Percentiles rank a stretch among this genome's conserved stretches.
phyloP scores from a whole-genome alignment of 2,329 filamentous ascomycete species.

The Didymella lethalis region DNA sequence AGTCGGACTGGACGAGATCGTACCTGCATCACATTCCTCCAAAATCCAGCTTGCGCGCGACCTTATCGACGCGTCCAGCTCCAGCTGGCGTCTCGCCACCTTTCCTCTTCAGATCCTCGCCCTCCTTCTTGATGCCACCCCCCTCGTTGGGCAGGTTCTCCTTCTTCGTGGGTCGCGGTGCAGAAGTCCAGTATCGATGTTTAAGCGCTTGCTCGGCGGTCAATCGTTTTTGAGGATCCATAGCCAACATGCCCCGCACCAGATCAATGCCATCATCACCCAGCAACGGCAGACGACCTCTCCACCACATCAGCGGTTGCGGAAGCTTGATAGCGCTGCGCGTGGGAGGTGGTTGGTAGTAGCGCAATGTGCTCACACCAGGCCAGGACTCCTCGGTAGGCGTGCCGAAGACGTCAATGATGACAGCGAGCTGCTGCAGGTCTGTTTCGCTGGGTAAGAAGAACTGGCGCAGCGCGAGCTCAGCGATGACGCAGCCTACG shows the following conservation, averaged over 20 bases:
- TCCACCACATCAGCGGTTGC: slow-evolving; percentile 76
- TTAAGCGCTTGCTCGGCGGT: slow-evolving; percentile 78
- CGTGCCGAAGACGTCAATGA: slow-evolving; percentile 85
- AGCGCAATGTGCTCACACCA: slow-evolving; percentile 80
- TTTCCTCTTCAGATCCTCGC: slow-evolving; percentile 79
- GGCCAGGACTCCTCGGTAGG: slow-evolving; percentile 97
- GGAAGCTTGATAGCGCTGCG: slow-evolving; percentile 58
- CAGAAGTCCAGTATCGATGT: slow-evolving; percentile 85
- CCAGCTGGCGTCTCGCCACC: slow-evolving; percentile 70
- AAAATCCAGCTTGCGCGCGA: slow-evolving; percentile 74
- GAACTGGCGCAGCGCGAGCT: slow-evolving; percentile 82
- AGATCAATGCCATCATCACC: slow-evolving; percentile 86
- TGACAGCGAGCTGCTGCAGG: slow-evolving; percentile 83
- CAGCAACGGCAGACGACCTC: slow-evolving; percentile 78
- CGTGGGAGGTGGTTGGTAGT: slow-evolving; percentile 74
- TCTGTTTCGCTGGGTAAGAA: slow-evolving; percentile 87
- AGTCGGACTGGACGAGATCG: too few species aligned
- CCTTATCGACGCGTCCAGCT: slow-evolving; percentile 71
- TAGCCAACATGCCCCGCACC: slow-evolving; percentile 80
- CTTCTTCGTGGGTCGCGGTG: slow-evolving; percentile 83
- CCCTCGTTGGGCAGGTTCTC: slow-evolving; percentile 82
- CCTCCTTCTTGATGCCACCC: slow-evolving; percentile 74
- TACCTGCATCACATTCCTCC: slow-evolving; percentile 25
- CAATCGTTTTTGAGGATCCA: slow-evolving; percentile 87
- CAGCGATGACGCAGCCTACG: slow-evolving; percentile 90